Conservation (phyloP, 192 early-diverging fungal species). For the Phycomyces nitens region DNA sequence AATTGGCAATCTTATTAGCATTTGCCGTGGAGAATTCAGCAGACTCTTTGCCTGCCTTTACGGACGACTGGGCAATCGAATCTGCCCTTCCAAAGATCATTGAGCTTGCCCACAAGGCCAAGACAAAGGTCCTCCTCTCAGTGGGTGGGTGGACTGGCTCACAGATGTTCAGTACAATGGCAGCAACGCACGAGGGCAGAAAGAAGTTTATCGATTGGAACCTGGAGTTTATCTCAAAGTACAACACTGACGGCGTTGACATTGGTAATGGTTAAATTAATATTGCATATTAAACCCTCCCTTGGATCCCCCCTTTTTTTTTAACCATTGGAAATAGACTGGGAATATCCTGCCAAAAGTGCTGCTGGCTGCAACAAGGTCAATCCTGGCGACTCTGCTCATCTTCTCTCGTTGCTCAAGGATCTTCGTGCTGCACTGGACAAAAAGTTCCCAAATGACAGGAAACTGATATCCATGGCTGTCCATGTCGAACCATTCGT, state of each 20-base stretch:
- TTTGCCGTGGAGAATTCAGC: constrained; percentile 45
- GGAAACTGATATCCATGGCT: constrained; percentile 60
- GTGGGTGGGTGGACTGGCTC: constrained; percentile 80
- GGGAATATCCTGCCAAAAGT: constrained; percentile 60
- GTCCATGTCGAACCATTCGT: constrained; percentile 58
- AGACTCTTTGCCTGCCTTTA: constrained; percentile 38
- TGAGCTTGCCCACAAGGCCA: constrained; percentile 36
- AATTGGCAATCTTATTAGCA: constrained; percentile 24
- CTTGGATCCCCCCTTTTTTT: constrained; percentile 9
- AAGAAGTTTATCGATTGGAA: constrained; percentile 58
- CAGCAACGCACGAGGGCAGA: constrained; percentile 44
- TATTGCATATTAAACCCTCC: background rate
- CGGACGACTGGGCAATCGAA: constrained; percentile 25
- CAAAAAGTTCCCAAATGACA: constrained; percentile 32
- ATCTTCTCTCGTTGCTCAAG: constrained; percentile 51
- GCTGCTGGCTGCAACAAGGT: constrained; percentile 57
- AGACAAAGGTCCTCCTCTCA: constrained; percentile 55
- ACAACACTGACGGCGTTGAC: constrained; percentile 63
- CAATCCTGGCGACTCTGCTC: constrained; percentile 47
- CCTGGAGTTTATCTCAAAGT: constrained; percentile 45
- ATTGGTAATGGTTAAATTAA: constrained; percentile 35
- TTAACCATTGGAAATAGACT: constrained; percentile 41
- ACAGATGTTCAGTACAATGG: constrained; percentile 56
- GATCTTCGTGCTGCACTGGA: constrained; percentile 50
- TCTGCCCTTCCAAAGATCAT: constrained; percentile 41